These are phyloP conservation scores for Candida koratica DNA, from an alignment of 805 yeast species.

Conservation along the genomic window DNA sequence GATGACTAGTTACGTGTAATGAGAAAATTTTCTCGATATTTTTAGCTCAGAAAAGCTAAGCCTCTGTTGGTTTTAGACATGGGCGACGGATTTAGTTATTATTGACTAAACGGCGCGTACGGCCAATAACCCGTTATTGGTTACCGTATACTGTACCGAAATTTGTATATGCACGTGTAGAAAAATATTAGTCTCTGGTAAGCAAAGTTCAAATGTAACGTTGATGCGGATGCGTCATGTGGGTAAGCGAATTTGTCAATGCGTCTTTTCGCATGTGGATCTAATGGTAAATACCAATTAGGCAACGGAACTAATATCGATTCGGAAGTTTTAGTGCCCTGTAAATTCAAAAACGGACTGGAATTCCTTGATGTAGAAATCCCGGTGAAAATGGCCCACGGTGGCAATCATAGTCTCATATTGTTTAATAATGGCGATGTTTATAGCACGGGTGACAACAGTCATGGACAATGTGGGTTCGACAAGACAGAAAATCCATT, in stretches of 20 bases:
- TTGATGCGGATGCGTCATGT: no score
- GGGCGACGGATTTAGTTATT: no score
- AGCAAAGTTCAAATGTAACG: no score
- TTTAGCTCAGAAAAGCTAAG: constrained; percentile 1
- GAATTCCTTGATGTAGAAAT: constrained; percentile 8
- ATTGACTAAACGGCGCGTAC: no score
- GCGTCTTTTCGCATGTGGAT: constrained; percentile 61
- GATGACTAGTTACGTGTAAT: no score
- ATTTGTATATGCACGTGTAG: no score
- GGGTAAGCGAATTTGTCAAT: no score
- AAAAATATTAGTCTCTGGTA: no score
- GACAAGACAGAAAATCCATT: background rate
- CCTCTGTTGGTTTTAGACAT: no score
- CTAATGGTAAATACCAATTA: constrained; percentile 77
- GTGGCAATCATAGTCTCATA: constrained; percentile 83
- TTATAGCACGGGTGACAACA: constrained; percentile 58
- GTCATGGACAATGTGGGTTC: constrained; percentile 50
- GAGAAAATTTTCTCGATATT: constrained; percentile 7
- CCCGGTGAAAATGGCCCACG: constrained; percentile 52
- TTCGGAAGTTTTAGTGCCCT: constrained; percentile 18
- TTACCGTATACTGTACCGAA: no score
- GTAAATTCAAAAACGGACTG: constrained; percentile 14
- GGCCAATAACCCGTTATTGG: no score
- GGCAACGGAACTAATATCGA: constrained; percentile 58
- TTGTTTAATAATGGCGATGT: constrained; percentile 51